Conservation (phyloP, 2,329 filamentous ascomycete species). For the Aureobasidium musti region DNA sequence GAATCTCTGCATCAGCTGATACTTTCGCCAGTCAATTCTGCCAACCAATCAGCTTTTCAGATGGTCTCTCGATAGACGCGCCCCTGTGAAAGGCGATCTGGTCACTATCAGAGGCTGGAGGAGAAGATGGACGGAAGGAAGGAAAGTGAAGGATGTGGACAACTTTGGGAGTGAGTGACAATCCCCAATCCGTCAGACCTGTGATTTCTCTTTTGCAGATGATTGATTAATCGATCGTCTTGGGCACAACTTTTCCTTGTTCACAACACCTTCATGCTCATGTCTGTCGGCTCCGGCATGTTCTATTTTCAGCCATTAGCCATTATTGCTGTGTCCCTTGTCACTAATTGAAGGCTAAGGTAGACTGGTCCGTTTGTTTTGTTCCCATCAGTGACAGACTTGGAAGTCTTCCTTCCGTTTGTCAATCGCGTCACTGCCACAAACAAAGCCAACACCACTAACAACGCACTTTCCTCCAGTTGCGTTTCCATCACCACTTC, state of each 20-base stretch:
- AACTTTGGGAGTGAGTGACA: not conserved
- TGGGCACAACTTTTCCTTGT: no score
- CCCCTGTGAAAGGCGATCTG: not conserved
- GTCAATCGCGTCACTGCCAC: not conserved
- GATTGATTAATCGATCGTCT: no score
- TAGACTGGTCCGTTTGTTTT: not conserved
- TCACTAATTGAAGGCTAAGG: not conserved
- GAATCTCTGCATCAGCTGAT: no score
- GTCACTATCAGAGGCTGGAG: not conserved
- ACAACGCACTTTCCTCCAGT: not conserved
- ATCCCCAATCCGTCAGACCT: not conserved
- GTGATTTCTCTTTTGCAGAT: not conserved
- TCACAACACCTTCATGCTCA: no score
- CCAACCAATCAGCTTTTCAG: not conserved
- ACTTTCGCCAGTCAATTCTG: no score
- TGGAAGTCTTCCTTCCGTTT: not conserved
- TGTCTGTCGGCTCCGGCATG: no score
- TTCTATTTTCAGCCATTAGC: not conserved
- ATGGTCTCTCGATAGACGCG: not conserved
- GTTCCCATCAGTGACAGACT: not conserved
- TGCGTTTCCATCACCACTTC: not conserved
- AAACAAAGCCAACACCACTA: not conserved
- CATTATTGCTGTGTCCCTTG: not conserved
- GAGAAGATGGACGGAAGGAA: not conserved
- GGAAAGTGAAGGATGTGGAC: not conserved